Conservation (phyloP, 192 early-diverging fungal genomes). For the Spizellomyces punctatus region DNA sequence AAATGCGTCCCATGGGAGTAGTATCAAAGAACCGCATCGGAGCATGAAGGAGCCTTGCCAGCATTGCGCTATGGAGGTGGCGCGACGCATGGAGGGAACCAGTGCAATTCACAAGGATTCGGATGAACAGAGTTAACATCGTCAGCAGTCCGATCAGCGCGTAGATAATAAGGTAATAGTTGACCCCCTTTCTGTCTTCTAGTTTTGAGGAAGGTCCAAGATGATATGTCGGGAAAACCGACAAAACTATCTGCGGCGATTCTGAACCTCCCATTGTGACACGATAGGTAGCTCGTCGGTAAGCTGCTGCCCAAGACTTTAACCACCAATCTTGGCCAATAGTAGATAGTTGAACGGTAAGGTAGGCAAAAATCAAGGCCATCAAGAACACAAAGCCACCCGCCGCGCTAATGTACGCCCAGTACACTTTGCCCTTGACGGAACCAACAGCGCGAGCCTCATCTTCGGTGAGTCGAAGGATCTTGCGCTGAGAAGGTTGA, state of each 20-base stretch:
- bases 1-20: conserved; percentile 71
- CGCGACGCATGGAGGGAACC: conserved; percentile 32
- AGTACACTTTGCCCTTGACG: conserved; percentile 45
- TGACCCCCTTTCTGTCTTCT: neutral
- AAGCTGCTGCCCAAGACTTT: conserved; percentile 40
- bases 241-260: neutral
- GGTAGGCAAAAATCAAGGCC: neutral
- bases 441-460: conserved; percentile 47
- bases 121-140: conserved; percentile 5
- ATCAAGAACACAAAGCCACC: conserved; percentile 49
- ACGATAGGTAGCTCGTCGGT: neutral
- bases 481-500: conserved; percentile 2
- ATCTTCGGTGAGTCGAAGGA: conserved; percentile 41
- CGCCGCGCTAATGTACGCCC: conserved; percentile 40
- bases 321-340: conserved; percentile 48
- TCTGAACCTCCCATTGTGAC: neutral
- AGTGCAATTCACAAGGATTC: neutral
- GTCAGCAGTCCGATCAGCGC: conserved; percentile 11
- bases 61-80: conserved; percentile 36
- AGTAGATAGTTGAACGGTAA: neutral
- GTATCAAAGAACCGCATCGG: conserved; percentile 66
- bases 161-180: conserved; percentile 25
- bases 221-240: neutral
- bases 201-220: neutral
- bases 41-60: conserved; percentile 40